Percentiles rank a stretch among this genome's conserved stretches.
Conservation (phyloP, 495 filamentous ascomycete genomes). For the Paragyromitra xinjiangensis region DNA sequence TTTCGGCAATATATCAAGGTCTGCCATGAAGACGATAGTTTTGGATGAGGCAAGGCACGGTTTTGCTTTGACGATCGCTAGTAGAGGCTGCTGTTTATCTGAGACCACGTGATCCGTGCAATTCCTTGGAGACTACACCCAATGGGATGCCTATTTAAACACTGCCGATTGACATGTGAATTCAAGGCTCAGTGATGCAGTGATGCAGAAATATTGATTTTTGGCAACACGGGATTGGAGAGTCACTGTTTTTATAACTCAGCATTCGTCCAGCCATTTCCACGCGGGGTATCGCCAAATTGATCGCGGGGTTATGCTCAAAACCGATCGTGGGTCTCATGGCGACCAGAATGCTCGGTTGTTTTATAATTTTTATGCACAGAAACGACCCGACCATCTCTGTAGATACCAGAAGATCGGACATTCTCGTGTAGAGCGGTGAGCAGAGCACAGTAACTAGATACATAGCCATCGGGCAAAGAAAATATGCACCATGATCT, state of each 20-base stretch:
- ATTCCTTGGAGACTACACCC: not conserved
- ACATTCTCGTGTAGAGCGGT: not conserved
- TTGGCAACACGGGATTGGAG: constrained; percentile 5
- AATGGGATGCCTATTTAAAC: not conserved
- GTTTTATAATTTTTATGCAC: not conserved
- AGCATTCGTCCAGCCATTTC: not conserved
- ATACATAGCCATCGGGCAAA: not conserved
- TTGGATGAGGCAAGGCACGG: not conserved
- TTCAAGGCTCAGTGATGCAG: constrained; percentile 3
- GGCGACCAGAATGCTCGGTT: not conserved
- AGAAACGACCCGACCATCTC: constrained; percentile 20
- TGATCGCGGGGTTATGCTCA: constrained; percentile 3
- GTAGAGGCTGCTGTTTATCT: not conserved
- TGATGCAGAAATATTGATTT: constrained; percentile 4
- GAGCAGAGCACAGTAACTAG: not conserved
- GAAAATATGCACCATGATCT: not conserved
- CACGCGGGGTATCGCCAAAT: not conserved
- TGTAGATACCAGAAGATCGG: constrained; percentile 17
- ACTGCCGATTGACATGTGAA: constrained; percentile 30
- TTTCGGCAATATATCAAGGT: constrained; percentile 24
- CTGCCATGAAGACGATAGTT: constrained; percentile 32
- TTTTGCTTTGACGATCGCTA: constrained; percentile 1
- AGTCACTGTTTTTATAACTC: not conserved
- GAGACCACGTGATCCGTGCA: constrained; percentile 3
- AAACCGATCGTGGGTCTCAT: constrained; percentile 14